Base-by-base conservation (phyloP, 345 rosid species). In the Eucalyptus tenuipes region DNA sequence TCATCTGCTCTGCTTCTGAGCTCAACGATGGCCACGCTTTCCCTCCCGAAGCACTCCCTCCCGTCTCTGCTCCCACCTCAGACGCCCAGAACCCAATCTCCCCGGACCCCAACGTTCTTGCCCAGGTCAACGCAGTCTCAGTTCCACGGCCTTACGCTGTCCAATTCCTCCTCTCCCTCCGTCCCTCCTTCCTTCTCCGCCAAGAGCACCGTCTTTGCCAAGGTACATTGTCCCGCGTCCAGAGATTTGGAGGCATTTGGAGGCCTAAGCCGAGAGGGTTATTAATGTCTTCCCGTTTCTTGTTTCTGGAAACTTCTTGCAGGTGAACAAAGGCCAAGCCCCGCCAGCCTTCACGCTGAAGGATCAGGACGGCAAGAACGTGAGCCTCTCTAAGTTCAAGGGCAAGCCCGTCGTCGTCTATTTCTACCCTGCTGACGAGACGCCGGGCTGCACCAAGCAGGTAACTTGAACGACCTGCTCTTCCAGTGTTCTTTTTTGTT, bases 391-490 rank as follows among this genome's bases (percentile, higher is more conserved):
- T 53, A 92, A 95, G 90, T 96, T 94, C 88, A 96, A 96, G 93
- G 99, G 99, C 89, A 97, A 96, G 96, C 99, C 99, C 57, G 97
- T 96, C 86, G 96, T 96, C 82, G 90, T 96, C 88, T 97, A 97
- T 88, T 97, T 97, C 93, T 96, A 97, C 93, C 99, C 99, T 86
- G 99, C 99, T 49, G 99, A 97, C 92, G 99, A 97, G 89, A 89
- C 95, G 53, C 99, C 99, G 81, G 95, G 99, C 53, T 97, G 99
- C 94, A 96, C 99, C 90, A 97, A 96, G 88, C 98, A 97, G 99
- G 99, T 96, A 48, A 40, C 84, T 37, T 75, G 84, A 75, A 75
- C 84, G 4, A 22, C 84, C 84, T 75, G 24, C 47, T 75, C 84
- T 37, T 20, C 15, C 84, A 11, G 29, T 11, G 37, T 52, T 52